Base-by-base conservation (phyloP, 169 alveolate species). In the Cryptosporidium parvum region DNA sequence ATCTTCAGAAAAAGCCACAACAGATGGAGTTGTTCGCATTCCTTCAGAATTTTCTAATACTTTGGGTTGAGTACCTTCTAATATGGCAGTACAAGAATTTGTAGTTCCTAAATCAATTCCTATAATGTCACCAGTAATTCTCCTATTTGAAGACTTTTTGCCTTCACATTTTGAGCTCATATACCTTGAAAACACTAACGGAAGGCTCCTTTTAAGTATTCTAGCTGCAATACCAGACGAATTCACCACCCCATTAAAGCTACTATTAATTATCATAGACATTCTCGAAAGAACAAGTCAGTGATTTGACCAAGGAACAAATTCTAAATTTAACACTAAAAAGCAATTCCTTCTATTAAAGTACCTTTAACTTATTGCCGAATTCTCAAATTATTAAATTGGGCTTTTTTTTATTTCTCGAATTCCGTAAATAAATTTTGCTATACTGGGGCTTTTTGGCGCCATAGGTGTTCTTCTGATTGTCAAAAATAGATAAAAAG, bases 101-200 rank as follows among this genome's bases (percentile, higher is more conserved):
- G 99, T 99, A 35, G 99, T 99, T 37, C 99, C 99, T 93, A 99
- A 93, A 93, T 99, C 99, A 56, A 99, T 98, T 86, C 99, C 99
- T 71, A 99, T 98, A 7, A 95, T 93, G 58, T 95, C 97, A 23
- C 97, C 97, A 14, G 95, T 93, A 26, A 95, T 96, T 61, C 92
- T 95, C 65, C 84, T 39, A 16, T 42, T 73, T 18, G 68, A 33
- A 37, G n/a, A 29, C 61, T 52, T 73, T 29, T 73, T 51, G 12
- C 35, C 48, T 23, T 52, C 56, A 33, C 86, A 73, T 53, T 73
- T 59, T 42, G 86, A 73, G 51, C 71, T 73, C 72, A 73, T 73
- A 73, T 73, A 73, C 21, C 86, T 58, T 33, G 86, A 53, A 21
- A 59, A 53, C 21, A 73, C 44, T 48, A 73, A 18, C 10, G 86